Percentiles rank a stretch among this genome's conserved stretches.
Evolutionary conservation across 2,329 filamentous ascomycete genomes (phyloP).

Genomic region (Penicillium frequentans): DNA sequence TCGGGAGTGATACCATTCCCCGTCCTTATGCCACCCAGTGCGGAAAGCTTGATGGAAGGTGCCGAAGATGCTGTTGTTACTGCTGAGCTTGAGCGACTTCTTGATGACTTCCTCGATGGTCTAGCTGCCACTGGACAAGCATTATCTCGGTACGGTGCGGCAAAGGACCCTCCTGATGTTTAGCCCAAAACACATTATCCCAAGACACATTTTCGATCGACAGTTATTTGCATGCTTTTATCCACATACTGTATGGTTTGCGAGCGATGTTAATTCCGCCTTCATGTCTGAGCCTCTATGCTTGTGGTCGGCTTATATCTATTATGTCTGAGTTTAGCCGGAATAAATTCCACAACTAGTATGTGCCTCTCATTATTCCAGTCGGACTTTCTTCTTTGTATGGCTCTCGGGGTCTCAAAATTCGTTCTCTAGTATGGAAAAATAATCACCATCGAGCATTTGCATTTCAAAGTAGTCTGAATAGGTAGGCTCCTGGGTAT

Average conservation of each 20-base stretch:
- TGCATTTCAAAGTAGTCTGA: too few relatives aligned
- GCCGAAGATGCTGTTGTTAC: slow-evolving; percentile 38
- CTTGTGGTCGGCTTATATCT: neutral
- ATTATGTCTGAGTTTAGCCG: neutral
- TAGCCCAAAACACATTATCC: neutral
- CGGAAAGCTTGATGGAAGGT: slow-evolving; percentile 39
- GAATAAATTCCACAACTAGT: neutral
- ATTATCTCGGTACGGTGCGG: slow-evolving; percentile 12
- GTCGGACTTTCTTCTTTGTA: neutral
- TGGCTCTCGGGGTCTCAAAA: neutral
- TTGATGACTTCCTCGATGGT: slow-evolving; percentile 41
- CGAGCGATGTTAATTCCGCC: neutral
- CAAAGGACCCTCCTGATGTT: neutral
- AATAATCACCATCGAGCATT: too few relatives aligned
- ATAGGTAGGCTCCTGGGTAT: too few relatives aligned
- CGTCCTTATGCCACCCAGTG: slow-evolving; percentile 37
- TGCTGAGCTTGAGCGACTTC: slow-evolving; percentile 42
- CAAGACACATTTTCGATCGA: neutral
- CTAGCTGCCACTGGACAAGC: slow-evolving; percentile 40
- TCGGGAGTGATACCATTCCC: slow-evolving; percentile 36
- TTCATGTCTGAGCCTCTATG: neutral
- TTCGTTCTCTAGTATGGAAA: neutral
- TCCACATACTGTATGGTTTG: neutral
- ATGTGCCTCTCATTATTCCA: neutral
- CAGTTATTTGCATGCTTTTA: neutral